Base-by-base conservation (phyloP, 176 grass and related monocot species). In the Triticum aestivum region DNA sequence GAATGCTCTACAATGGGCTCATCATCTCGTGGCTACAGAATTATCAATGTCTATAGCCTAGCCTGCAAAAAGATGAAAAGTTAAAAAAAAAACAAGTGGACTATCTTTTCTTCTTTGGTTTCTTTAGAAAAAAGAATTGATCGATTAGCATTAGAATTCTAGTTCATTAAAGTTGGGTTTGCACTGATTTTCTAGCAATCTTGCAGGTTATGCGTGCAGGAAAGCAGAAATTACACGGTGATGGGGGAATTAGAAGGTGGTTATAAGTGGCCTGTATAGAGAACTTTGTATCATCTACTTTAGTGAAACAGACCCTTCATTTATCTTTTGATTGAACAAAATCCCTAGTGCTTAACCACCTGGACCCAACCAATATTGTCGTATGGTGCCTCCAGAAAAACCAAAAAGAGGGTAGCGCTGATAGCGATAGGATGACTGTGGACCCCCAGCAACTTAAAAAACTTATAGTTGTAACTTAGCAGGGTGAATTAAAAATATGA, bases 271-370 rank as follows among this genome's bases (percentile, higher is more conserved):
- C 65, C 64, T 75, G 86, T 76, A 65, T 84, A 58, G n/a, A 89
- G 14, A 87, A 74, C 75, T 67, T 75, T 88, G 49, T 79, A 83
- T 13, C 56, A 30, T 73, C 70, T 44, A 81, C 81, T 88, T 91
- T 85, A 52, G 66, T 84, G 73, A 89, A 83, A 77, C 11, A 61
- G 72, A 86, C 81, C 73, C 51, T 81, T 73, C 82, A 89, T 70
- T 79, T 77, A 91, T 74, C 37, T 89, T 92, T 65, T 58, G 91
- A 85, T 87, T 87, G 65, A 88, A 89, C 80, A 89, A 68, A 91
- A 70, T 13, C 18, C 23, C 13, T 88, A 93, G 94, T 96, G 91
- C 84, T 91, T 74, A 80, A 85, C 84, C 89, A 89, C 62, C 84
- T 89, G 81, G 89, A 91, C 41, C 62, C 87, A 89, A 86, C 84